A percentile compares a stretch with the other conserved stretches of the same genome.
Evolutionary conservation across 805 yeast species (phyloP).

Genomic region (Saccharomyces kudriavzevii): DNA sequence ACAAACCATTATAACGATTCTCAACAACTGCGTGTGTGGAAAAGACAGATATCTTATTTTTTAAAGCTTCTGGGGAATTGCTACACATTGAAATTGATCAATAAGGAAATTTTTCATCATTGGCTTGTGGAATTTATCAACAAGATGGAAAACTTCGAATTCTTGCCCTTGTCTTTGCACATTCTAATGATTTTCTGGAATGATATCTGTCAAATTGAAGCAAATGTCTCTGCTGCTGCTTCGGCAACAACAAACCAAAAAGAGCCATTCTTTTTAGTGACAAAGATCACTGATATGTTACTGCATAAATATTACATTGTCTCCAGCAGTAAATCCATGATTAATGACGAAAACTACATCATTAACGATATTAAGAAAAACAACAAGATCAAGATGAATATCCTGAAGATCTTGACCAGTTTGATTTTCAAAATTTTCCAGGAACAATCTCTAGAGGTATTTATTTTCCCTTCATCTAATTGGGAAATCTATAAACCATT

Average conservation of each 20-base stretch:
- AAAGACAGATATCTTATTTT: conserved; percentile 48
- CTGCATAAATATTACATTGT: conserved; percentile 40
- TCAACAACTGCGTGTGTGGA: conserved; percentile 32
- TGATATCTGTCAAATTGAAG: conserved; percentile 39
- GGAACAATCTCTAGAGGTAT: conserved; percentile 40
- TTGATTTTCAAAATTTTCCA: conserved; percentile 28
- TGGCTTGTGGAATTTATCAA: conserved; percentile 54
- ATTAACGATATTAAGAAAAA: conserved; percentile 32
- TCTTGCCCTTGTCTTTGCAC: conserved; percentile 42
- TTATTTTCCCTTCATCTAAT: conserved; percentile 49
- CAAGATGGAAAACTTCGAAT: conserved; percentile 31
- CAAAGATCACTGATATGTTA: conserved; percentile 56
- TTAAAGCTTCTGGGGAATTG: conserved; percentile 54
- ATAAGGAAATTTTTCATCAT: conserved; percentile 49
- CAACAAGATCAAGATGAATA: conserved; percentile 25
- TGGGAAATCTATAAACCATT: conserved; percentile 50
- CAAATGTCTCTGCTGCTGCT: conserved; percentile 26
- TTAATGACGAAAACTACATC: conserved; percentile 31
- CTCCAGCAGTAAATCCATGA: conserved; percentile 28
- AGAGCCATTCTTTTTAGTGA: conserved; percentile 38
- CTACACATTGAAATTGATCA: conserved; percentile 61
- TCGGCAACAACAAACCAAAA: neutral
- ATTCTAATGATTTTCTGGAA: conserved; percentile 65
- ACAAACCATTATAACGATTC: conserved; percentile 23
- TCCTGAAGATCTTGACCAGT: conserved; percentile 19